Evolutionary conservation across 805 yeast species (phyloP).

Genomic region (Nematodospora valgi): DNA sequence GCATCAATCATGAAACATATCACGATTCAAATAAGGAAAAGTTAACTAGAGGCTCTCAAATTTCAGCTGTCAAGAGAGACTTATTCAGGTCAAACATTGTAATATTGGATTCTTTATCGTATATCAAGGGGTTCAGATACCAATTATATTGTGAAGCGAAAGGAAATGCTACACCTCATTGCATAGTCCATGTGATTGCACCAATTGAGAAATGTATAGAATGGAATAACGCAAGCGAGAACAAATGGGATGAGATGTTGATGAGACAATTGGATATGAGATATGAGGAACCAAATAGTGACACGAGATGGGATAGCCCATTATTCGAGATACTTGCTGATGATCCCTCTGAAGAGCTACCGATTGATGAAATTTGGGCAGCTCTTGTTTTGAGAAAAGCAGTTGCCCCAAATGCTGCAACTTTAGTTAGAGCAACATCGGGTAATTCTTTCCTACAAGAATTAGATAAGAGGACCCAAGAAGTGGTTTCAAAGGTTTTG

Average conservation of each 20-base stretch:
- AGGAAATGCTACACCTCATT: slow-evolving; percentile 73
- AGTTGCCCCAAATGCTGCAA: slow-evolving; percentile 80
- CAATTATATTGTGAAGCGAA: slow-evolving; percentile 94
- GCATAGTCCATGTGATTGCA: slow-evolving; percentile 76
- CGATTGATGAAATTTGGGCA: slow-evolving; percentile 66
- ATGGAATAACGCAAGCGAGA: slow-evolving; percentile 51
- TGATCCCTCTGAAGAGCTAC: slow-evolving; percentile 45
- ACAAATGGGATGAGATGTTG: slow-evolving; percentile 63
- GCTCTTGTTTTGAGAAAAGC: slow-evolving; percentile 58
- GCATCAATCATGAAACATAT: slow-evolving; percentile 66
- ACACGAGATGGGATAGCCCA: slow-evolving; percentile 93
- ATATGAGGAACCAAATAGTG: slow-evolving; percentile 89
- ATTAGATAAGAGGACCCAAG: slow-evolving; percentile 67
- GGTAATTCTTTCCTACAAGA: slow-evolving; percentile 74
- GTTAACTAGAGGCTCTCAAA: slow-evolving; percentile 75
- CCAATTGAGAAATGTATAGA: slow-evolving; percentile 58
- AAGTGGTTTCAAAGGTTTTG: slow-evolving; percentile 58
- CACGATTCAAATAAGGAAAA: slow-evolving; percentile 74
- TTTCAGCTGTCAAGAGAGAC: slow-evolving; percentile 85
- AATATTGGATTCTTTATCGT: slow-evolving; percentile 78
- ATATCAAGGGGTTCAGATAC: slow-evolving; percentile 93
- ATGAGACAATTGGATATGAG: slow-evolving; percentile 72
- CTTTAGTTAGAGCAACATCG: slow-evolving; percentile 75
- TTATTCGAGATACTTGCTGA: slow-evolving; percentile 64
- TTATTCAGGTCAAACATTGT: slow-evolving; percentile 68